Percentiles rank a stretch among this genome's conserved stretches.
These are phyloP conservation scores for Atalantia buxifolia DNA, from an alignment of 345 rosid species.

Conservation along the genomic window DNA sequence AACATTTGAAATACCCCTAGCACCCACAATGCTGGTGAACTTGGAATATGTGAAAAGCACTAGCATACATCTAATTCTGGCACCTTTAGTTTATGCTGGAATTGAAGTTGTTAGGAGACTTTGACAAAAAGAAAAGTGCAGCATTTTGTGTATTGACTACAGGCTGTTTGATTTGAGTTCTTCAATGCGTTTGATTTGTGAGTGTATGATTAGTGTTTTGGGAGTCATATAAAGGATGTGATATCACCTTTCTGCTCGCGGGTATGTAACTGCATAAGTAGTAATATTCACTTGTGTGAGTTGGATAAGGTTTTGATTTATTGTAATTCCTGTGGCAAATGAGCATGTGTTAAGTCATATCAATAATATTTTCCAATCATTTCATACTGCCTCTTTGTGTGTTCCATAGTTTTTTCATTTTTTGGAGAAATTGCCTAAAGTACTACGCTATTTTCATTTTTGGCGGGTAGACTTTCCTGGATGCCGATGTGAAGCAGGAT, in stretches of 20 bases:
- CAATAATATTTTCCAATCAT: neutral
- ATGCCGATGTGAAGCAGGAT: conserved; percentile 80
- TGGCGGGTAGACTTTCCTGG: conserved; percentile 70
- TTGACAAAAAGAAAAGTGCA: neutral
- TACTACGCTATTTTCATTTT: neutral
- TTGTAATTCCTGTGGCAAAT: neutral
- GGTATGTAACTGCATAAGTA: neutral
- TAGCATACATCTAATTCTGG: neutral
- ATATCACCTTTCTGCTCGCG: neutral
- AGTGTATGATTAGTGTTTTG: neutral
- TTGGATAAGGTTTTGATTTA: neutral
- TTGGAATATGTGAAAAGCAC: neutral
- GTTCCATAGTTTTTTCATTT: neutral
- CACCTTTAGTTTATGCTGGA: neutral
- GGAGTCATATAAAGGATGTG: neutral
- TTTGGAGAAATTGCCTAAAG: neutral
- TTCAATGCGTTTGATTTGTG: neutral
- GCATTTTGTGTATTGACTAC: neutral
- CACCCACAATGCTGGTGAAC: neutral
- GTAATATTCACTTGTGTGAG: neutral
- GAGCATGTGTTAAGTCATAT: neutral
- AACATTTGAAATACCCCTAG: neutral
- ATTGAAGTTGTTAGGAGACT: neutral
- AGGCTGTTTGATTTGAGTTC: conserved; percentile 5
- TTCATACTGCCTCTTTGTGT: neutral